Conservation (phyloP, 192 early-diverging fungal genomes). For the Kappamyces sp. region DNA sequence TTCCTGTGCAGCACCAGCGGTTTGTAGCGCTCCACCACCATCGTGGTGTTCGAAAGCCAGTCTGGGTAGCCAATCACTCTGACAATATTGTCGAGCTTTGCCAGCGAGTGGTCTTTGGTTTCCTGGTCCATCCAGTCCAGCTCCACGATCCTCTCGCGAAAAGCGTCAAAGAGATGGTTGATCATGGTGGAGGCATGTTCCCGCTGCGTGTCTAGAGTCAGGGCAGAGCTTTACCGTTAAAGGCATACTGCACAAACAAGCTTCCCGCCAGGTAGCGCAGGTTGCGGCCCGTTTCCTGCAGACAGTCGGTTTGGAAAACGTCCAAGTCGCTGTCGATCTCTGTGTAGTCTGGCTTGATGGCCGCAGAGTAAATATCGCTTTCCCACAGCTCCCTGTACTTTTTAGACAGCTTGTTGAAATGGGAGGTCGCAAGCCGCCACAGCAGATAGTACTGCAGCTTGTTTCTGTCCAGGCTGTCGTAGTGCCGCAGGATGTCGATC, state of each 20-base stretch:
- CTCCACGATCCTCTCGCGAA: conserved; percentile 29
- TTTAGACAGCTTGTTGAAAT: conserved; percentile 29
- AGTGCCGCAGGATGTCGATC: conserved; percentile 15
- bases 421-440: conserved; percentile 26
- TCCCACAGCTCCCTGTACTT: conserved; percentile 25
- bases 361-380: conserved; percentile 10
- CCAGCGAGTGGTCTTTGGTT: conserved; percentile 41
- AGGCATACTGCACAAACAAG: conserved; percentile 37
- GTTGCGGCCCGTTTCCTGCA: conserved; percentile 27
- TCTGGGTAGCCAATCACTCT: conserved; percentile 58
- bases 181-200: conserved; percentile 26
- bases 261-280: conserved; percentile 27
- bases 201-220: conserved; percentile 24
- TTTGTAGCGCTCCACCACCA: conserved; percentile 45
- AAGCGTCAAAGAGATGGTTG: conserved; percentile 32
- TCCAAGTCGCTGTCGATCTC: conserved; percentile 14
- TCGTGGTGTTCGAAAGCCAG: conserved; percentile 44
- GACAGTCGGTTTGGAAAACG: conserved; percentile 27
- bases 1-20: conserved; percentile 33
- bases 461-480: conserved; percentile 3
- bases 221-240: conserved; percentile 22
- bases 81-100: conserved; percentile 49
- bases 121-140: conserved; percentile 54
- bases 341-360: not conserved
- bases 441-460: conserved; percentile 25